Base-by-base conservation (phyloP, 202 grass and related monocot species). In the Brachypodium distachyon region DNA sequence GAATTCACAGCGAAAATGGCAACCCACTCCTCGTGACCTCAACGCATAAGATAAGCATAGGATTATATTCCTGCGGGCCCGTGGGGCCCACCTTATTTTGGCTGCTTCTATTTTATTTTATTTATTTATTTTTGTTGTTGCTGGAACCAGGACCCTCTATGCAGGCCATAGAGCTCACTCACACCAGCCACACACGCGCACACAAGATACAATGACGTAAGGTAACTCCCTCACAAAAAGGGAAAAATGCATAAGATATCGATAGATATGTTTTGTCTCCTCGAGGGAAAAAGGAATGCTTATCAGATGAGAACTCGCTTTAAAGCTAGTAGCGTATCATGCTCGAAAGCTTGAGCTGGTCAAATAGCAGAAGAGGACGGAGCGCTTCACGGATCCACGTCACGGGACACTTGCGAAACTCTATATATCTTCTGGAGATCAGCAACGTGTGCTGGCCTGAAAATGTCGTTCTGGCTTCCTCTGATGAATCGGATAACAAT, bases 21-120 rank as follows among this genome's bases (percentile, higher is more conserved):
- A 61, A 67, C 61, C 74, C 68, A 79, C 67, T 73, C 22, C 11
- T 13, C 26, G 27, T 5, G 33, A 19, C 21, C 40, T 49, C 48
- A 75, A 81, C 63, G 63, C 49, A 42, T 1, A 32, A 1, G 6
- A 16, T 3, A 9, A 82, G 58, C 74, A 74, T 60, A 22, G 37
- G 66, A 56, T 83, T 70, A 73, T 83, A 79, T 87, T 74, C 68
- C 68, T 11, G 42, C 68, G 12, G 85, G 0, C 22, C 1, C 21
- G 52, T 74, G 85, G 75, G 85, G 10, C 50, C 79, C 5, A 18
- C 3, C 18, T 52, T 44, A 54, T 60, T 83, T 79, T 83, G 79
- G 36, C 61, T 44, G 27, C 21, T 18, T 13, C 38, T 55, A 8
- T 17, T 73, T 82, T 72, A 5, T 36, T 56, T n/a, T n/a, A n/a